These are phyloP conservation scores for Tulasnella sp. DNA, from an alignment of 768 basidiomycete genomes.

Conservation along the genomic window DNA sequence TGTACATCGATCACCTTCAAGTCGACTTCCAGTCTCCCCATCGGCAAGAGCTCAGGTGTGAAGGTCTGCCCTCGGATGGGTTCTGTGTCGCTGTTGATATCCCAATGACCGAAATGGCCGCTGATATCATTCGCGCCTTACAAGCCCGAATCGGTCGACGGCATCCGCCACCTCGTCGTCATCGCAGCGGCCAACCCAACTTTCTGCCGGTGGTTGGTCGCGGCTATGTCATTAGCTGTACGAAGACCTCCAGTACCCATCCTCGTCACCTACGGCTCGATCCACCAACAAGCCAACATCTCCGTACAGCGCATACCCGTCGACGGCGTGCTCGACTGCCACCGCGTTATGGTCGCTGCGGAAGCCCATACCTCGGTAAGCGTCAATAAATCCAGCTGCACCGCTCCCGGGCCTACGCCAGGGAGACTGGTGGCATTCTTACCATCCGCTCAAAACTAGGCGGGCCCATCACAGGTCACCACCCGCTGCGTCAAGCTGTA, in stretches of 20 bases:
- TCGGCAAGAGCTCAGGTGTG: slow-evolving; percentile 95
- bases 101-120: slow-evolving; percentile 91
- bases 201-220: slow-evolving; percentile 95
- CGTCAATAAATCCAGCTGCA: slow-evolving; percentile 94
- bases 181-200: slow-evolving; percentile 90
- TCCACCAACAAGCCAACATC: slow-evolving; percentile 83
- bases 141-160: slow-evolving; percentile 95
- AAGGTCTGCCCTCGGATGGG: slow-evolving; percentile 94
- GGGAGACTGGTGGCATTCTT: slow-evolving; percentile 89
- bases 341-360: slow-evolving; percentile 96
- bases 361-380: slow-evolving; percentile 91
- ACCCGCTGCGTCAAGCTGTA: slow-evolving; percentile 83
- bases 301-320: slow-evolving; percentile 91
- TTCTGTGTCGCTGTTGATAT: slow-evolving; percentile 98
- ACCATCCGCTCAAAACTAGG: slow-evolving; percentile 96
- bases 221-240: slow-evolving; percentile 95
- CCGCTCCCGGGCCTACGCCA: slow-evolving; percentile 85
- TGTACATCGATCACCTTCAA: slow-evolving; percentile 97
- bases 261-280: slow-evolving; percentile 76
- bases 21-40: slow-evolving; percentile 95
- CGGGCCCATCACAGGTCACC: slow-evolving; percentile 98
- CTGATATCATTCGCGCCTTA: slow-evolving; percentile 85
- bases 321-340: slow-evolving; percentile 93
- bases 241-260: slow-evolving; percentile 99
- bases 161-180: slow-evolving; percentile 92